A percentile compares a stretch with the other conserved stretches of the same genome.
These are phyloP conservation scores for Sporothrix pseudoabietina DNA, from an alignment of 2,329 filamentous ascomycete genomes.

Conservation along the genomic window DNA sequence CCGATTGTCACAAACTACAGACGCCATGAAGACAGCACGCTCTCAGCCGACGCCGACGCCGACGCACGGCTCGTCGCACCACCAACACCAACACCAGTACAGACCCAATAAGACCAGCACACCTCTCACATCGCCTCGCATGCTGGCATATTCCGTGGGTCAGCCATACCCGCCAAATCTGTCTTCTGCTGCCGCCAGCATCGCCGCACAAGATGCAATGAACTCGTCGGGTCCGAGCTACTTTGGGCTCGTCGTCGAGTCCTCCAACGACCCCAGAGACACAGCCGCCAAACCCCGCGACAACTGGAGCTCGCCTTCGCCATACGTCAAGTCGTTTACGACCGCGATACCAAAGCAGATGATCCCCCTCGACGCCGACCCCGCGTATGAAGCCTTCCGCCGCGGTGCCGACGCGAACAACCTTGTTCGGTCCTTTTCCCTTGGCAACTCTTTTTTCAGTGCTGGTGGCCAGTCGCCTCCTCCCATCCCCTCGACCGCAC, in stretches of 20 bases:
- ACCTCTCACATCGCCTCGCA: constrained; percentile 55
- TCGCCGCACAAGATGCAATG: constrained; percentile 43
- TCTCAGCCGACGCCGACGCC: constrained; percentile 43
- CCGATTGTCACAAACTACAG: not conserved
- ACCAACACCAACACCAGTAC: constrained; percentile 47
- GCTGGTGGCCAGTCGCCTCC: constrained; percentile 8
- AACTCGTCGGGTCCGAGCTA: constrained; percentile 74
- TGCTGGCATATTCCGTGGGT: constrained; percentile 55
- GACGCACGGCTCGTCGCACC: constrained; percentile 43
- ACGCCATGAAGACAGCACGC: constrained; percentile 52
- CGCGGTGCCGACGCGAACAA: constrained; percentile 69
- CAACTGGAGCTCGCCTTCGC: constrained; percentile 74
- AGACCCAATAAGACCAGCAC: constrained; percentile 51
- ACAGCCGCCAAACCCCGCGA: constrained; percentile 65
- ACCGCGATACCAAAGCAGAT: constrained; percentile 69
- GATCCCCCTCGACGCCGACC: constrained; percentile 68
- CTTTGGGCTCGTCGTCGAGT: constrained; percentile 74
- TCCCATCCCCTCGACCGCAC: not conserved
- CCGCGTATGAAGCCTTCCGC: constrained; percentile 79
- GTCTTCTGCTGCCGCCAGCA: constrained; percentile 53
- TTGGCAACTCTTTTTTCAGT: constrained; percentile 47
- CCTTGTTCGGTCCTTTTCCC: constrained; percentile 50
- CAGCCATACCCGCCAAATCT: constrained; percentile 57
- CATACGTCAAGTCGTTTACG: constrained; percentile 67
- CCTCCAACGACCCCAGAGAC: constrained; percentile 61